Evolutionary conservation across 169 alveolate species (phyloP), one percentile per base, ranked within the genome.

Genomic region (Besnoitia besnoiti): DNA sequence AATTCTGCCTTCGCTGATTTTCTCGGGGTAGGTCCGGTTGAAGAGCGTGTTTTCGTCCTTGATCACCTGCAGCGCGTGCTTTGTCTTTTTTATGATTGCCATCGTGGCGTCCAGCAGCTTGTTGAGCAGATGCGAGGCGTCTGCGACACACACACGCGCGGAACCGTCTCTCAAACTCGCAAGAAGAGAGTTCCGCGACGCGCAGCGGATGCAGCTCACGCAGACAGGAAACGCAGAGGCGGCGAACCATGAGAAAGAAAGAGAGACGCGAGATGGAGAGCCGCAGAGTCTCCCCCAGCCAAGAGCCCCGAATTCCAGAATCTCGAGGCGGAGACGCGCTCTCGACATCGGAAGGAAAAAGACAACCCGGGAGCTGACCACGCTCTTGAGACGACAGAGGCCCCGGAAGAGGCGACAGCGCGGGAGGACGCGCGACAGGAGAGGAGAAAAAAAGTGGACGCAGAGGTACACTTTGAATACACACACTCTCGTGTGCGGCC

Each of bases 61-160:
- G 46, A 95, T 80, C 37, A 75, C 80, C 80, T 95, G 95, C 24
- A 95, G 51, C 67, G 92, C 93, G 39, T 79, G 67, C 88, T 93
- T 93, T 7, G 91, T 59, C 82, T 88, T 91, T 40, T 73, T 46
- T 5, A 93, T 94, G 51, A 82, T 77, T 40, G 39, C 75, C 55
- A 75, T 94, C 4, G 95, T 85, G 77, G 91, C 95, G 44, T 67
- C 93, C 61, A 95, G 44, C 42, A 95, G 84, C 77, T 85, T 90
- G 30, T 94, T 59, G 46, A 95, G 44, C 80, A 62, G 77, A 39
- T 75, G 88, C 21, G 92, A 89, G 19, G 59, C 92, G 33, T 89
- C 92, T 89, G 88, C 61, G 5, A 35, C n/a, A 4, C 12, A 46
- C n/a, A n/a, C n/a, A n/a, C n/a, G 33, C 40, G 44, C 37, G 46